Base-by-base conservation (phyloP, 2,329 filamentous ascomycete genomes). In the Rhynchosporium secalis region DNA sequence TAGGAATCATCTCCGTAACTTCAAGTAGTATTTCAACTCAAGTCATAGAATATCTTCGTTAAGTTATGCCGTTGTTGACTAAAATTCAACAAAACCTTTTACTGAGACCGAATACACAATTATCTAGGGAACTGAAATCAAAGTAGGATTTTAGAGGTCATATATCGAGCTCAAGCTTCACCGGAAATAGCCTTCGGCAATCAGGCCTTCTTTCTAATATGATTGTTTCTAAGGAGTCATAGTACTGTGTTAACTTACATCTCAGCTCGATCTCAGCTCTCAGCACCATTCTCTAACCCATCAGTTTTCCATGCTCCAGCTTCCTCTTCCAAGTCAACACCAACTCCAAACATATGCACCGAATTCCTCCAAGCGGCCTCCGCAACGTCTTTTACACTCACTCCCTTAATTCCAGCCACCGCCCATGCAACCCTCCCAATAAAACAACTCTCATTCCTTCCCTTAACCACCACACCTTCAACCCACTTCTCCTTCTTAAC, bases 401-500 rank as follows among this genome's bases (percentile, higher is more conserved):
- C 80, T 0, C 84, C 91, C 76, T 96, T 97, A 66, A 98, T 89
- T 47, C 83, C 86, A 1, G 95, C 94, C 67, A 99, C 87, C 57
- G 94, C 91, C 75, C 89, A 87, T n/a, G 92, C 95, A 13, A 99
- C 90, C 58, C 89, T 86, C 67, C 88, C 86, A 68, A 99, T 97
- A 58, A 85, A 89, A 70, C 89, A 93, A 9, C 94, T 91, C 76
- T 99, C 95, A 73, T 99, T 99, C 64, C 95, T 85, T 0, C 94
- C 92, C 78, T 98, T 99, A 58, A 99, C 85, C 90, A 97, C 94
- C 46, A 82, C 83, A 0, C 93, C 94, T 71, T 91, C 86, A 49
- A 85, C 84, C 89, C 92, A 99, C 75, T 91, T 96, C 78, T 99
- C 95, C 78, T 96, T 98, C 81, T 98, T 99, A 36, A 97, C 89